Percentiles rank a stretch among this genome's conserved stretches.
Conservation (phyloP, 2,329 filamentous ascomycete genomes). For the Tolypocladium guangdongense region DNA sequence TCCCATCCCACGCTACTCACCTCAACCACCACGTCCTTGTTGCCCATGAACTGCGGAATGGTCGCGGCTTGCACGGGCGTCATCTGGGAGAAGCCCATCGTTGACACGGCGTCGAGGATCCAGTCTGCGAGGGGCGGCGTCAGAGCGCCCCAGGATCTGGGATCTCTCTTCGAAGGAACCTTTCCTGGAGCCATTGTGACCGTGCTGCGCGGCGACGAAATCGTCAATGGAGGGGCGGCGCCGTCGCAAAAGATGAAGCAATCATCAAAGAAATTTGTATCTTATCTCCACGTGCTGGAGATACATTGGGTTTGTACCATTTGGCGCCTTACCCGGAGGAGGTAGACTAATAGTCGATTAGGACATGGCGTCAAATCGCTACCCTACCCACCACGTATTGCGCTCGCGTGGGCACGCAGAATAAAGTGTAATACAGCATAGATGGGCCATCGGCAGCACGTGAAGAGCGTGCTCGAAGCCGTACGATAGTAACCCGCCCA, state of each 20-base stretch:
- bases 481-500: too few relatives aligned
- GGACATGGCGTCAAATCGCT: not conserved
- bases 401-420: not conserved
- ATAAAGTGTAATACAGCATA: not conserved
- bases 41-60: conserved; percentile 76
- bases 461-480: not conserved
- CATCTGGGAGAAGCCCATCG: conserved; percentile 79
- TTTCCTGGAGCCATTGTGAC: conserved; percentile 5
- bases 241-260: not conserved
- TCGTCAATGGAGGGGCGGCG: not conserved
- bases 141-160: conserved; percentile 33
- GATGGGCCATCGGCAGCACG: not conserved
- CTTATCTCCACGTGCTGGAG: conserved; percentile 21
- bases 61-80: conserved; percentile 93
- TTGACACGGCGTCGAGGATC: conserved; percentile 72
- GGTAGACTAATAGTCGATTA: not conserved
- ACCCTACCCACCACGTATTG: not conserved
- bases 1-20: conserved; percentile 21
- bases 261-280: conserved; percentile 10
- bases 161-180: conserved; percentile 30
- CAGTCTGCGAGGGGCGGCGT: conserved; percentile 44
- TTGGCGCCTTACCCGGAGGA: not conserved
- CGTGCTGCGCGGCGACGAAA: not conserved
- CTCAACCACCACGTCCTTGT: conserved; percentile 90
- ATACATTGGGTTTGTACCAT: not conserved